Conservation (phyloP, 495 filamentous ascomycete species). For the Recurvomyces mirabilis region DNA sequence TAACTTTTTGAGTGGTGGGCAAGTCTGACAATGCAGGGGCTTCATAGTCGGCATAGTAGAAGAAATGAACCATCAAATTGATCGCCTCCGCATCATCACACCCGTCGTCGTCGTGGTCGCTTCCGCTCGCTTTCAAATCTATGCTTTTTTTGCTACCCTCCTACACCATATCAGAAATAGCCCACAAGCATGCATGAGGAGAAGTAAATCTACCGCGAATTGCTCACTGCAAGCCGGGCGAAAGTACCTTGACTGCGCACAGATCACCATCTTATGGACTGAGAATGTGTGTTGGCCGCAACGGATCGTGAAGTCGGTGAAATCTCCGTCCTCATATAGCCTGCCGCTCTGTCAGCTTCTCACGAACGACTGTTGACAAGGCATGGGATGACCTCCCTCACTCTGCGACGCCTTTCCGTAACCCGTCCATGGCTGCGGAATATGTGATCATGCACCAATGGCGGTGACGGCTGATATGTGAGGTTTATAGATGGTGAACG, state of each 20-base stretch:
- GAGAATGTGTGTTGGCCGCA: not conserved
- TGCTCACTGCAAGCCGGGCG: not conserved
- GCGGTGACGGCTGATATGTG: too few species aligned
- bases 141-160: not conserved
- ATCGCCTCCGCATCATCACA: constrained; percentile 9
- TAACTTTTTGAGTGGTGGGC: not conserved
- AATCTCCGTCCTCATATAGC: not conserved
- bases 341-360: not conserved
- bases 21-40: not conserved
- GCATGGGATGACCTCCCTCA: too few species aligned
- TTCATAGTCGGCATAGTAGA: constrained; percentile 11
- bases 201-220: not conserved
- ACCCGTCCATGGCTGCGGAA: too few species aligned
- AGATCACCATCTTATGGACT: not conserved
- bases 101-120: not conserved
- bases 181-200: not conserved
- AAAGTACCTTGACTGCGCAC: not conserved
- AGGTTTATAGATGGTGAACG: too few species aligned
- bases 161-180: not conserved
- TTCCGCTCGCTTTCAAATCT: not conserved
- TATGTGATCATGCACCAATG: too few species aligned
- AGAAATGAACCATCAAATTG: constrained; percentile 8
- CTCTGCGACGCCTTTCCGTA: too few species aligned
- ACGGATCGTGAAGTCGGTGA: not conserved
- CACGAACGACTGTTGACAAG: too few species aligned